These are phyloP conservation scores for Fraxinus floribunda DNA, from an alignment of 305 asterid genomes.

Conservation along the genomic window DNA sequence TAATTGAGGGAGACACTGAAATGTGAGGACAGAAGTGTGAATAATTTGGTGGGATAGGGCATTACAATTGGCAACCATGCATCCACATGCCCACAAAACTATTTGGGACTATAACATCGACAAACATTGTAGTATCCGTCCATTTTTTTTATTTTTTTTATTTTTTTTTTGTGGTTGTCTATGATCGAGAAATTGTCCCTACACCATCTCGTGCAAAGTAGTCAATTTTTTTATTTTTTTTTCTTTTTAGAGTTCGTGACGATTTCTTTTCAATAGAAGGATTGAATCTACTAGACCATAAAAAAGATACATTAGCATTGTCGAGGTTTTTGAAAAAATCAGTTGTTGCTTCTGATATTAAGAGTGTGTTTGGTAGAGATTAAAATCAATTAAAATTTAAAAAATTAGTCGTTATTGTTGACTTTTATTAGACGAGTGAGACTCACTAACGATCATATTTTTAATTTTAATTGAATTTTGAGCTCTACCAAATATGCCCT, in stretches of 20 bases:
- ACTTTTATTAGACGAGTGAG: too few relatives aligned
- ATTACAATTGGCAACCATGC: not conserved
- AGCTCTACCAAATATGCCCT: too few relatives aligned
- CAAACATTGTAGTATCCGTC: slow-evolving; percentile 29
- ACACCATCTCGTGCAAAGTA: not conserved
- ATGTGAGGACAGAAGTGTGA: not conserved
- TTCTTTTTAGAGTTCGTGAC: not conserved
- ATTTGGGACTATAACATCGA: slow-evolving; percentile 30
- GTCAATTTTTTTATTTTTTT: not conserved
- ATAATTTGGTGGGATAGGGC: not conserved
- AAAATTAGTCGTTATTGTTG: too few relatives aligned
- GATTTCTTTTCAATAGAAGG: not conserved
- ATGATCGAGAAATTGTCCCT: not conserved
- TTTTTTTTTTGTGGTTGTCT: not conserved
- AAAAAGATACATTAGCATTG: not conserved
- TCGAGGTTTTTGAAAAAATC: not conserved
- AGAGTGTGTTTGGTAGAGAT: too few relatives aligned
- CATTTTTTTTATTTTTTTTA: not conserved
- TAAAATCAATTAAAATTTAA: too few relatives aligned
- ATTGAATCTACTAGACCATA: not conserved
- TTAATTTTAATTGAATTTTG: too few relatives aligned
- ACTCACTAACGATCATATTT: too few relatives aligned
- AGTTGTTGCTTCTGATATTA: too few relatives aligned
- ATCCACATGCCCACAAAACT: not conserved
- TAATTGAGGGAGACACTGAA: not conserved